These are phyloP conservation scores for Xanthoconium separans DNA, from an alignment of 1,284 basidiomycete genomes.

Conservation along the genomic window DNA sequence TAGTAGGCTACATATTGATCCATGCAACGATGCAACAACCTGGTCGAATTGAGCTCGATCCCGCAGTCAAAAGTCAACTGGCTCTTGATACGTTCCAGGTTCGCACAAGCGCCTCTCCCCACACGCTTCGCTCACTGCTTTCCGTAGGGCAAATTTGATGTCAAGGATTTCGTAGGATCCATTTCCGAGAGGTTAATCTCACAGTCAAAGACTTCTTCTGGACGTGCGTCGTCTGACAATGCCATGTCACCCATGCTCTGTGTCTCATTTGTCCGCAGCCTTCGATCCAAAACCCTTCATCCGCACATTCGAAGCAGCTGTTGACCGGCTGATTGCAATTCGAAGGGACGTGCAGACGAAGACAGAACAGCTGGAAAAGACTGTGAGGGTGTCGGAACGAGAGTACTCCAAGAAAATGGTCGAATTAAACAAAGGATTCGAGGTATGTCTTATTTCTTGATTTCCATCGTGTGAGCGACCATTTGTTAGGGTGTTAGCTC, in stretches of 20 bases:
- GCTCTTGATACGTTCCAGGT: constrained; percentile 70
- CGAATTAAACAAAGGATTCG: constrained; percentile 91
- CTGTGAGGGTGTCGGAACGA: constrained; percentile 85
- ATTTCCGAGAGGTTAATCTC: constrained; percentile 86
- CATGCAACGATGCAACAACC: constrained; percentile 24
- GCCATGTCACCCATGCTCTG: not conserved
- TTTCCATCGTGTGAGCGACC: constrained; percentile 4
- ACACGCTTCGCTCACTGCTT: constrained; percentile 1
- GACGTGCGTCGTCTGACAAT: constrained; percentile 65
- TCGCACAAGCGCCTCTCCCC: not conserved
- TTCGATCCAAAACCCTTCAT: constrained; percentile 96
- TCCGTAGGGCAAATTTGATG: constrained; percentile 82
- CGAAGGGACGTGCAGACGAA: constrained; percentile 86
- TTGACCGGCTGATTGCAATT: constrained; percentile 84
- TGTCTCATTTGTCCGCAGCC: constrained; percentile 47
- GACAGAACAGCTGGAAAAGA: constrained; percentile 90
- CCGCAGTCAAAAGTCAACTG: constrained; percentile 61
- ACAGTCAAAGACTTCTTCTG: constrained; percentile 78
- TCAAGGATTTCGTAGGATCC: constrained; percentile 85
- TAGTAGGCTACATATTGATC: not conserved
- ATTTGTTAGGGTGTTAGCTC: constrained; percentile 68
- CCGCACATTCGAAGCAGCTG: constrained; percentile 84
- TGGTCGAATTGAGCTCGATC: constrained; percentile 42
- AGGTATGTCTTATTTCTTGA: constrained; percentile 48
- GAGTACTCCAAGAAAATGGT: constrained; percentile 94